Evolutionary conservation across 2,329 filamentous ascomycete genomes (phyloP).

Genomic region (Cladosporium colombiae): DNA sequence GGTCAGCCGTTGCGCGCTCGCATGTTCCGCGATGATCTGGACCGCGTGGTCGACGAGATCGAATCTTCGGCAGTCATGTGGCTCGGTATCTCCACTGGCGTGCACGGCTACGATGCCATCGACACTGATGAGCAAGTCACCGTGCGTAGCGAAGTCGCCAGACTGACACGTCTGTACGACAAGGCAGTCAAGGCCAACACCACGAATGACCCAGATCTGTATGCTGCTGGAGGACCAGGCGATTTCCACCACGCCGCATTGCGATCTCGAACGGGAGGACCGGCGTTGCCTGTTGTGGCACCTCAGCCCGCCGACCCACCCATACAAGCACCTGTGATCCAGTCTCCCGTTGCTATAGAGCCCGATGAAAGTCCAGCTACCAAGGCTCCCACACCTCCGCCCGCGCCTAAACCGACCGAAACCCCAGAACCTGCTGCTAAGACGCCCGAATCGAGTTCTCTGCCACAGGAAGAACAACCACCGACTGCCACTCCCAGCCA

Average conservation of each 20-base stretch:
- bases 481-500: not conserved
- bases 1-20: slow-evolving; percentile 44
- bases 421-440: not conserved
- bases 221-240: slow-evolving; percentile 34
- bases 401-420: not conserved
- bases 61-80: slow-evolving; percentile 46
- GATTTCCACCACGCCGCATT: slow-evolving; percentile 31
- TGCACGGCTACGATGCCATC: slow-evolving; percentile 50
- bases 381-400: not conserved
- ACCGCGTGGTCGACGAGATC: slow-evolving; percentile 44
- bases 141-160: slow-evolving; percentile 41
- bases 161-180: slow-evolving; percentile 42
- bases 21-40: slow-evolving; percentile 45
- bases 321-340: slow-evolving; percentile 20
- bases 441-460: not conserved
- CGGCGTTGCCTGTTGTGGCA: slow-evolving; percentile 20
- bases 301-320: slow-evolving; percentile 19
- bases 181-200: slow-evolving; percentile 41
- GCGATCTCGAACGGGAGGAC: slow-evolving; percentile 24
- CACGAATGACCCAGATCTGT: slow-evolving; percentile 45
- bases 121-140: slow-evolving; percentile 47
- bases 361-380: slow-evolving; percentile 37
- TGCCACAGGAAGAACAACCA: not conserved
- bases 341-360: slow-evolving; percentile 18
- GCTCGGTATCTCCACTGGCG: slow-evolving; percentile 45